Base-by-base conservation (phyloP, 2,329 filamentous ascomycete species). In the Calycina herbarum region DNA sequence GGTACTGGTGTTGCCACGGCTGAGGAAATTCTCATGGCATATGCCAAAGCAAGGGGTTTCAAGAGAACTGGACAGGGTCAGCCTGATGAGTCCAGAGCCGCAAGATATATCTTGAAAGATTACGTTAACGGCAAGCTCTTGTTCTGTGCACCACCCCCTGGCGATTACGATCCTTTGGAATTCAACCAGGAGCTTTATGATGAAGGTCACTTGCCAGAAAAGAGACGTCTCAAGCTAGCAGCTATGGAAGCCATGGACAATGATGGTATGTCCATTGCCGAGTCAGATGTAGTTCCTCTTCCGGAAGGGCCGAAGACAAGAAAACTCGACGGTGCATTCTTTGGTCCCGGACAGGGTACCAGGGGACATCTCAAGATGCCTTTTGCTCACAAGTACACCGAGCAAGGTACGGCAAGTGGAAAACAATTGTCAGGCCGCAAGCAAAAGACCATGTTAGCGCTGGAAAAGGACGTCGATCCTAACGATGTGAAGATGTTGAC, bases 91-190 rank as follows among this genome's bases (percentile, higher is more conserved):
- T 96, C 93, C 1, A 86, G 95, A 72, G 95, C 95, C 6, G 93
- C 94, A 4, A 86, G 95, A 62, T 91, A 92, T 72, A 85, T 99
- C 17, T 85, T 99, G 31, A 99, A 99, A 77, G 95, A 99, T 80
- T 99, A 98, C 75, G 95, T 99, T 72, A 96, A 90, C 76, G 95
- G 95, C 68, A 98, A 97, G 80, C 85, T 99, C 0, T 85, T 98
- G 5, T 98, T 90, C 80, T 95, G 93, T 71, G 89, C 94, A 73
- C 94, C 95, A 4, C 95, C 95, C 0, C 94, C 94, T 0, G 80
- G 80, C 4, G 85, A 89, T 35, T 86, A 90, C 48, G 91, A 97
- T 71, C 82, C 87, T 0, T 80, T 81, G 59, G 86, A 89, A 63
- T 99, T 98, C 83, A 99, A 99, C 79, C 82, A 83, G 60, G 94